Conservation (phyloP, 768 basidiomycete species). For the Trametes elegans region DNA sequence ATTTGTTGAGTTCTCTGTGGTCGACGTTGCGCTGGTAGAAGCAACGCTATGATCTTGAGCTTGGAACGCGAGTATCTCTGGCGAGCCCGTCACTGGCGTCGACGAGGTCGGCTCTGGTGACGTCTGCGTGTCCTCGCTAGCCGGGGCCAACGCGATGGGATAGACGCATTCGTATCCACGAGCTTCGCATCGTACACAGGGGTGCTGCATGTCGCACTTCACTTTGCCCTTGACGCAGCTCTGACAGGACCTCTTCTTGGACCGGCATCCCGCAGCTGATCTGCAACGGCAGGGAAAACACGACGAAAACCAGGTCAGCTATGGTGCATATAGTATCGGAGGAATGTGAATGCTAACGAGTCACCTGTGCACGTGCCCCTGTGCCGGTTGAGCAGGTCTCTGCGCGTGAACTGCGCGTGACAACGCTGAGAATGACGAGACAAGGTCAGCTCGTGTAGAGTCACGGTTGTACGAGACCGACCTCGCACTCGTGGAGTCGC, state of each 20-base stretch:
- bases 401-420: slow-evolving; percentile 68
- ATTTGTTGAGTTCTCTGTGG: too few relatives aligned
- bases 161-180: slow-evolving; percentile 67
- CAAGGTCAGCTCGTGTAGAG: neutral
- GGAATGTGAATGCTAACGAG: slow-evolving; percentile 43
- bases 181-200: slow-evolving; percentile 63
- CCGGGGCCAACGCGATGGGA: neutral
- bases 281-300: neutral
- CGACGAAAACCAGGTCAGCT: neutral
- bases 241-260: slow-evolving; percentile 66
- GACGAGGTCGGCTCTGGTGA: neutral
- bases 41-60: too few relatives aligned
- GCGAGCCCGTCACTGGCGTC: too few relatives aligned
- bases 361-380: slow-evolving; percentile 71
- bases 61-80: neutral
- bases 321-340: neutral
- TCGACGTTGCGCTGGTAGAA: too few relatives aligned
- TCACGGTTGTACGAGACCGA: slow-evolving; percentile 28
- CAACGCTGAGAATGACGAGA: too few relatives aligned
- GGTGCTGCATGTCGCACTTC: slow-evolving; percentile 66
- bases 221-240: slow-evolving; percentile 76
- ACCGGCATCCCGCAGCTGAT: slow-evolving; percentile 46
- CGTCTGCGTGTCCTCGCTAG: neutral
- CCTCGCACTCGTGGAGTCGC: slow-evolving; percentile 63
- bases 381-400: slow-evolving; percentile 69